Evolutionary conservation across 129 eudicot species (phyloP), one percentile per base, ranked within the genome.

Genomic region (Cynara cardunculus): DNA sequence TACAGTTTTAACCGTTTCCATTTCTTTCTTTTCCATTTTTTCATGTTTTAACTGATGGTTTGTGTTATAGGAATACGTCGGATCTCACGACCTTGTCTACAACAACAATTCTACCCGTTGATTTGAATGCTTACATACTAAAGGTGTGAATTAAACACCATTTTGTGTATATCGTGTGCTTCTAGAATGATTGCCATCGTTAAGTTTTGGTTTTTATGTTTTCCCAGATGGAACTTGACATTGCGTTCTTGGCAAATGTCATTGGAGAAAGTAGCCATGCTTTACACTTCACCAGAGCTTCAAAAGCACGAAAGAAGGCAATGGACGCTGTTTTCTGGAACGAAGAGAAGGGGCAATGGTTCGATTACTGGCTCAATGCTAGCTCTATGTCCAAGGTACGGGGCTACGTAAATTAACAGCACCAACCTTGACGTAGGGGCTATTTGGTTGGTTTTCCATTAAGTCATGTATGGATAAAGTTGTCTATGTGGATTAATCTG

Each of bases 191-290:
- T 2, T 26, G 21, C 35, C 70, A 2, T 0, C 18, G 74, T 26
- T 18, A 37, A 18, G 9, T 5, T 13, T 28, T 39, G 25, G 4
- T 41, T 78, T 80, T 2, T 37, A 22, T 85, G 25, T 67, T 74
- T 56, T 9, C 1, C 2, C 87, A 95, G 99, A 95, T 95, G 99
- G 99, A 95, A 81, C 93, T 92, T 30, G 97, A 95, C 81, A 92
- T 95, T 78, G 82, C 93, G 14, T 90, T 73, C 82, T 80, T 95
- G 80, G 96, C 99, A 73, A 73, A 85, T 72, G 93, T 78, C 78
- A 41, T 59, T 25, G 93, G 93, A 73, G 94, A 92, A 69, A 80
- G 24, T 67, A 64, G 44, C 19, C 82, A 84, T 34, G 85, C 88
- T 25, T 74, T 24, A 53, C 81, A 79, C 3, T 95, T 90, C 27